These are phyloP conservation scores for Theobroma cacao DNA, from an alignment of 345 rosid genomes.

Conservation along the genomic window DNA sequence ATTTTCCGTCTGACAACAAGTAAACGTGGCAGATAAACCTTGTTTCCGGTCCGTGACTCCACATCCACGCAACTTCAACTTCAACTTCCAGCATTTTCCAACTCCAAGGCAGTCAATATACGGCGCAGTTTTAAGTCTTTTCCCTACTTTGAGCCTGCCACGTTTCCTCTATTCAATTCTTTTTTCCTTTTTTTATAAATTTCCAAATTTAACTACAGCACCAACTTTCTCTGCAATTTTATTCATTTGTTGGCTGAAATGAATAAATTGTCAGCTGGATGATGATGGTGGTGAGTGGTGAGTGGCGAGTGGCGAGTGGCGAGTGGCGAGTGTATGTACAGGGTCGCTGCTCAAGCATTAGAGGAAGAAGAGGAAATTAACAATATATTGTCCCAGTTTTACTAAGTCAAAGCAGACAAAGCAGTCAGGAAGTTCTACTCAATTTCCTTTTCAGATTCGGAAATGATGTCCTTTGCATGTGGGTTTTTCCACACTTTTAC, in stretches of 20 bases:
- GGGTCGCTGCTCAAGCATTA: neutral
- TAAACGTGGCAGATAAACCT: slow-evolving; percentile 1
- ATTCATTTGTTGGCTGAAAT: neutral
- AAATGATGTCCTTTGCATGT: neutral
- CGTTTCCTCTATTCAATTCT: neutral
- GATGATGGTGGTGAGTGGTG: too few species aligned
- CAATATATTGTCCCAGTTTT: neutral
- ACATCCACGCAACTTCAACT: neutral
- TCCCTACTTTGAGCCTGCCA: neutral
- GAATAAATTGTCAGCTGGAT: neutral
- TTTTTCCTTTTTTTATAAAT: too few species aligned
- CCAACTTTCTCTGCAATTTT: too few species aligned
- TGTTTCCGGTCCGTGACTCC: neutral
- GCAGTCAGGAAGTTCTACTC: neutral
- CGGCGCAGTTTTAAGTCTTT: neutral
- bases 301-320: too few species aligned
- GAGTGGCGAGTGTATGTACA: too few species aligned
- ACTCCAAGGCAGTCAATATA: neutral
- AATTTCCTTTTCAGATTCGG: neutral
- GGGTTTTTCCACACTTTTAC: neutral
- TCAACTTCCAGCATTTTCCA: neutral
- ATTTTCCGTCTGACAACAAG: neutral
- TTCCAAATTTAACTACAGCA: neutral
- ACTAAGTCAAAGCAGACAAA: neutral
- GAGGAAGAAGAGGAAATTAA: neutral